Evolutionary conservation across 2,329 filamentous ascomycete species (phyloP).

Genomic region (Cordyceps sp.): DNA sequence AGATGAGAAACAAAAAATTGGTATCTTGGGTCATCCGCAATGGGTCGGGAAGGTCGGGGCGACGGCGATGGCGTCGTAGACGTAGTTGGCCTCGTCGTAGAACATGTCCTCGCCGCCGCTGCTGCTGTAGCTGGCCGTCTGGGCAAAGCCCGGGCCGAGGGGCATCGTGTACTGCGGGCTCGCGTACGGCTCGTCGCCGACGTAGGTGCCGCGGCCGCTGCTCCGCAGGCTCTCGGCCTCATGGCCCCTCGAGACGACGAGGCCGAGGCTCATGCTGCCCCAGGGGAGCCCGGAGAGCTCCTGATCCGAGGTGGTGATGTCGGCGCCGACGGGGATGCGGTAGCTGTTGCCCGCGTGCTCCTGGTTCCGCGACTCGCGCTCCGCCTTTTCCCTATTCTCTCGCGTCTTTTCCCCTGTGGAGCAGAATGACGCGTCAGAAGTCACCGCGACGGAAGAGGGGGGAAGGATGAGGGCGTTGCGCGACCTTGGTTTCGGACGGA

Average conservation of each 20-base stretch:
- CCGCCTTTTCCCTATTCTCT: conserved; percentile 48
- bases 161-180: conserved; percentile 11
- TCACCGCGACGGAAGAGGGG: no score
- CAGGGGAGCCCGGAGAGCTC: conserved; percentile 52
- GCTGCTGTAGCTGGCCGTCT: conserved; percentile 15
- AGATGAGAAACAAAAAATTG: no score
- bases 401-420: conserved; percentile 49
- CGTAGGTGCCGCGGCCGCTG: conserved; percentile 20
- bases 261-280: conserved; percentile 49
- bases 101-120: conserved; percentile 16
- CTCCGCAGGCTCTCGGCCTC: conserved; percentile 27
- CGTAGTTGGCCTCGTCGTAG: conserved; percentile 13
- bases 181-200: conserved; percentile 16
- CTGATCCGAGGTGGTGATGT: conserved; percentile 31
- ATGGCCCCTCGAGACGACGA: conserved; percentile 32
- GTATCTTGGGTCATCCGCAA: no score
- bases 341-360: conserved; percentile 49
- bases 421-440: background rate
- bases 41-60: conserved; percentile 1
- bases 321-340: conserved; percentile 37
- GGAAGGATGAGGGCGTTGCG: no score
- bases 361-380: conserved; percentile 47
- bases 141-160: conserved; percentile 8
- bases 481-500: no score
- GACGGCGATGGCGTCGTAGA: conserved; percentile 10